A percentile compares a stretch with the other conserved stretches of the same genome.
Conservation (phyloP, 208 protist species). For the Endotrypanum monterogeii region DNA sequence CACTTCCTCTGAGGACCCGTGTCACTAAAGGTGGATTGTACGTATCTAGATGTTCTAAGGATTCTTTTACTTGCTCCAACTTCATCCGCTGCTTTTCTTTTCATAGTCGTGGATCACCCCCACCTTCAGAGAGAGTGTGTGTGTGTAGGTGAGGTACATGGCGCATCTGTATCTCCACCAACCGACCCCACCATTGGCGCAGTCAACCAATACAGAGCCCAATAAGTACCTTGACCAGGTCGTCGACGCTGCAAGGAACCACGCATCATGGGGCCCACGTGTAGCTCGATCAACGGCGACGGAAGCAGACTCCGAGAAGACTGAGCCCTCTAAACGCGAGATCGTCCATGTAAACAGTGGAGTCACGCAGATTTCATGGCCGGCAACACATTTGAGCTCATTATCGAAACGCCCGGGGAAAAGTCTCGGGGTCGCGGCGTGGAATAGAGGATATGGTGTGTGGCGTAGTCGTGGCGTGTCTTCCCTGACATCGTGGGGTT, state of each 20-base stretch:
- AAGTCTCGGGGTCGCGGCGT: not conserved
- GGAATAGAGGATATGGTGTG: too few species aligned
- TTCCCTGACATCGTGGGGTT: not conserved
- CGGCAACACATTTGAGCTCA: too few species aligned
- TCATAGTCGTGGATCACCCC: not conserved
- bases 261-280: not conserved
- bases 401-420: not conserved
- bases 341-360: not conserved
- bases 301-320: not conserved
- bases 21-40: too few species aligned
- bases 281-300: not conserved
- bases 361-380: not conserved
- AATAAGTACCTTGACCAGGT: slow-evolving; percentile 19
- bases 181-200: slow-evolving; percentile 9
- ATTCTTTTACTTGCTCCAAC: not conserved
- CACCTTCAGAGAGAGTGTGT: not conserved
- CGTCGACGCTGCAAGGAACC: not conserved
- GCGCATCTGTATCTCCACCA: slow-evolving; percentile 24
- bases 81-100: not conserved
- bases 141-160: slow-evolving; percentile 2
- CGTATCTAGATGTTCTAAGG: not conserved
- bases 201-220: not conserved
- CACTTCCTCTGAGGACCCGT: too few species aligned
- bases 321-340: not conserved
- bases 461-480: not conserved